Evolutionary conservation across 768 basidiomycete species (phyloP), one percentile per base, ranked within the genome.

Genomic region (Psilocybe azurescens): DNA sequence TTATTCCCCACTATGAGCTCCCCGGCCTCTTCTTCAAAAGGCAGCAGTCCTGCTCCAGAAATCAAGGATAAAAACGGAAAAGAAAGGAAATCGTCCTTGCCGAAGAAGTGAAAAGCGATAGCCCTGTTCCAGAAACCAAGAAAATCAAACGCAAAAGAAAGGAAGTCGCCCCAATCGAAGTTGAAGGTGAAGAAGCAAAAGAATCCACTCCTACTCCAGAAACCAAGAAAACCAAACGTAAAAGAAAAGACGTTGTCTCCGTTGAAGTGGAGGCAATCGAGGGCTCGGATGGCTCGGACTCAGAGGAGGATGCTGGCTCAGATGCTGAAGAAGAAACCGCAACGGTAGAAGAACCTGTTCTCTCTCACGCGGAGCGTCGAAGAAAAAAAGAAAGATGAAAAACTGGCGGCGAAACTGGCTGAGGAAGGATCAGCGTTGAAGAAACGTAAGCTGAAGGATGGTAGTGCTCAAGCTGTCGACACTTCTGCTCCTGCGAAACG

Each of bases 331-430:
- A 59, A n/a, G 63, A 49, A n/a, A 59, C 63, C 9, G 60, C 66
- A 30, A 29, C n/a, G n/a, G 52, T 6, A 3, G 81, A 86, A 10
- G 74, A 69, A 16, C 81, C 81, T 20, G 88, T 85, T 5, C 81
- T 93, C 59, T 94, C 93, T 3, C 93, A 93, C 73, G 89, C 89
- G 5, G 89, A 91, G 72, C 83, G 80, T 58, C 81, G 93, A 29
- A 82, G 83, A 56, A 84, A 86, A 86, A 73, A 89, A 87, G 75
- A 87, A 78, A 59, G 73, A 71, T 38, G 78, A 76, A 29, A 75
- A 75, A 59, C 69, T 77, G 51, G 67, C 77, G 49, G 69, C 72
- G 50, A 64, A 69, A 50, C 47, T 64, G 50, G 70, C 64, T 32
- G 56, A 68, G 50, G 61, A 72, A 48, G 66, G 63, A 48, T 59